phyloP scores from a whole-genome alignment of 2,329 filamentous ascomycete genomes.

The Paecilomyces fulvus region DNA sequence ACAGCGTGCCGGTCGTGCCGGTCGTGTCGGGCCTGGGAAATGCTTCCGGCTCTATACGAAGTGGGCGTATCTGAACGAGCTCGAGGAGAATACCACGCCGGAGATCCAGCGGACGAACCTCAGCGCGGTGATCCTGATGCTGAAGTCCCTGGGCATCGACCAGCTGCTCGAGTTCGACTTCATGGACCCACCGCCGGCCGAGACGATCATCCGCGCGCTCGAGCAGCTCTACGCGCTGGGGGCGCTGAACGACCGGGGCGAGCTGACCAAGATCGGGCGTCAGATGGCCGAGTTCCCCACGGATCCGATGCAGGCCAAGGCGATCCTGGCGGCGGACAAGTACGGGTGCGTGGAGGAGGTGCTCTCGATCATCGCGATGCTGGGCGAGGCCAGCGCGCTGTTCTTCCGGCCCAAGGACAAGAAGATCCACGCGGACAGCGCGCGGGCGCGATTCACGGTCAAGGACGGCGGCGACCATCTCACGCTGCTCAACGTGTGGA shows the following conservation, averaged over 20 bases:
- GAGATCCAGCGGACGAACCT: conserved; percentile 91
- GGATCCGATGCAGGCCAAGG: conserved; percentile 83
- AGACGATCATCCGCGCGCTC: conserved; percentile 78
- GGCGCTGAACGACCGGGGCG: conserved; percentile 77
- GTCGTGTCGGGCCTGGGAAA: conserved; percentile 84
- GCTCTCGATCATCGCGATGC: conserved; percentile 87
- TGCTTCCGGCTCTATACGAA: conserved; percentile 92
- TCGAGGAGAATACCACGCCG: conserved; percentile 83
- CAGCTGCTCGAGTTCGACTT: conserved; percentile 92
- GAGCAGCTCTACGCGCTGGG: conserved; percentile 89
- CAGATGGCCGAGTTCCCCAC: conserved; percentile 95
- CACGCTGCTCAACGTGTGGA: conserved; percentile 85
- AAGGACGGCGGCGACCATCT: conserved; percentile 87
- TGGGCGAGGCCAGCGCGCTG: conserved; percentile 76
- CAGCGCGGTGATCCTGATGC: conserved; percentile 69
- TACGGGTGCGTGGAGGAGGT: conserved; percentile 92
- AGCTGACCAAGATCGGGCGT: conserved; percentile 80
- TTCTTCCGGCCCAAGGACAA: conserved; percentile 97
- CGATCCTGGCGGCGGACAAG: conserved; percentile 78
- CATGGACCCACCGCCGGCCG: conserved; percentile 84
- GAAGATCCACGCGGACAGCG: conserved; percentile 90
- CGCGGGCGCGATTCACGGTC: conserved; percentile 77
- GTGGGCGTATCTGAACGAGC: conserved; percentile 87
- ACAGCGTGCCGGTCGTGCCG: conserved; percentile 84
- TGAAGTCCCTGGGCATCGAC: conserved; percentile 87